These are phyloP conservation scores for Powellomyces hirtus DNA, from an alignment of 192 early-diverging fungal species.

Conservation along the genomic window DNA sequence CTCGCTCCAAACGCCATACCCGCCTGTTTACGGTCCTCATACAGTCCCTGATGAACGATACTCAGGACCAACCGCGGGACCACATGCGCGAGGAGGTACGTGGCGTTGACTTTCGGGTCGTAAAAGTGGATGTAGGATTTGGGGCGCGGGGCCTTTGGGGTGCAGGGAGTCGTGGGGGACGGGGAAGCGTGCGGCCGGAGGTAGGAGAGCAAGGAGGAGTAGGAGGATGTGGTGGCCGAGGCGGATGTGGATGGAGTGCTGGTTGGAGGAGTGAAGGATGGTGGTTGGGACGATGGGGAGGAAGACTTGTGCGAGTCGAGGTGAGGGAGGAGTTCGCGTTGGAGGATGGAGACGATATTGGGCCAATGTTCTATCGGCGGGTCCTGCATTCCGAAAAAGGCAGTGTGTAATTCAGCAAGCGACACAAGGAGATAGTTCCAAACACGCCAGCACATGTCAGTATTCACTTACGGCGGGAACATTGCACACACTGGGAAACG, in stretches of 20 bases:
- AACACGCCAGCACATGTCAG: too few relatives aligned
- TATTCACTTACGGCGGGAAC: slow-evolving; percentile 14
- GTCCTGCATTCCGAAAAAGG: slow-evolving; percentile 5
- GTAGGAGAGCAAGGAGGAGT: neutral
- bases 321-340: slow-evolving; percentile 7
- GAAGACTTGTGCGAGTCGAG: neutral
- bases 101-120: slow-evolving; percentile 19
- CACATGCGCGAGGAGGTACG: slow-evolving; percentile 17
- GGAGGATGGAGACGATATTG: slow-evolving; percentile 29
- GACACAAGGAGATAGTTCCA: too few relatives aligned
- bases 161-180: neutral
- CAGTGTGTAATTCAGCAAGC: neutral
- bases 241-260: neutral
- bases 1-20: neutral
- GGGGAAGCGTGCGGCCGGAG: neutral
- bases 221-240: neutral
- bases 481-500: slow-evolving; percentile 22
- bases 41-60: neutral
- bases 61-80: neutral
- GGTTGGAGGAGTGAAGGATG: too few relatives aligned
- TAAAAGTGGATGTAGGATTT: neutral
- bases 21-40: neutral
- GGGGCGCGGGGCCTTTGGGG: neutral
- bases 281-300: too few relatives aligned
- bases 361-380: slow-evolving; percentile 29